Evolutionary conservation across 495 filamentous ascomycete species (phyloP).

Genomic region (Stereocaulon alpinum): DNA sequence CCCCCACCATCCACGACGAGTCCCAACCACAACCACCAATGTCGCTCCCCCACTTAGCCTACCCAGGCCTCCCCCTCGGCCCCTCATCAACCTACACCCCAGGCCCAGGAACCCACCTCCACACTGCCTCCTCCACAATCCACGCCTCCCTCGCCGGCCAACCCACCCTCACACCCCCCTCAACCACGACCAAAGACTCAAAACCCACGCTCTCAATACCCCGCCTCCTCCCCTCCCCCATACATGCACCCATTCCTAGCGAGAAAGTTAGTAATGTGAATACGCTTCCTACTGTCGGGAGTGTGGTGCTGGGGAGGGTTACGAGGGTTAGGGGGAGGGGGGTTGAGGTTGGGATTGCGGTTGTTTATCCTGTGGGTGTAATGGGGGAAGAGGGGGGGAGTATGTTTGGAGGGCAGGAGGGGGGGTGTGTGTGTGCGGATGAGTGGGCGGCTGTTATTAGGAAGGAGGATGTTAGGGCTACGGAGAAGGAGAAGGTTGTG

Average conservation of each 20-base stretch:
- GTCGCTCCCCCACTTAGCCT: conserved; percentile 12
- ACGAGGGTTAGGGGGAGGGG: conserved; percentile 73
- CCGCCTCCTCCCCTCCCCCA: conserved; percentile 27
- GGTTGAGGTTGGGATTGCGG: conserved; percentile 63
- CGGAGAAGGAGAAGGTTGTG: conserved; percentile 90
- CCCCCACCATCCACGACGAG: neutral
- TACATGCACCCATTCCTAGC: conserved; percentile 23
- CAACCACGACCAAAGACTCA: conserved; percentile 34
- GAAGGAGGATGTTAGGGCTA: conserved; percentile 83
- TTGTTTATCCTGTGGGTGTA: conserved; percentile 43
- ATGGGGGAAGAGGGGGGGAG: no score
- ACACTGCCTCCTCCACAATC: conserved; percentile 38
- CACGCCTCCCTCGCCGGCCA: conserved; percentile 62
- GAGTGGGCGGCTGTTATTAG: conserved; percentile 48
- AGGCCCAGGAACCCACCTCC: conserved; percentile 74
- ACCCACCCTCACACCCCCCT: conserved; percentile 30
- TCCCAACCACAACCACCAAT: neutral
- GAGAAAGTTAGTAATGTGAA: conserved; percentile 44
- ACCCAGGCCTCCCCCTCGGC: conserved; percentile 72
- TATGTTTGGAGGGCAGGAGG: conserved; percentile 23
- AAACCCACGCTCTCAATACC: conserved; percentile 28
- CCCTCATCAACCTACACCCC: conserved; percentile 50
- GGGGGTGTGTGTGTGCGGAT: conserved; percentile 31
- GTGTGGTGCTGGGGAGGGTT: conserved; percentile 71
- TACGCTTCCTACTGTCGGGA: conserved; percentile 70